Evolutionary conservation across 129 eudicot genomes (phyloP).

Genomic region (Calendula officinalis): DNA sequence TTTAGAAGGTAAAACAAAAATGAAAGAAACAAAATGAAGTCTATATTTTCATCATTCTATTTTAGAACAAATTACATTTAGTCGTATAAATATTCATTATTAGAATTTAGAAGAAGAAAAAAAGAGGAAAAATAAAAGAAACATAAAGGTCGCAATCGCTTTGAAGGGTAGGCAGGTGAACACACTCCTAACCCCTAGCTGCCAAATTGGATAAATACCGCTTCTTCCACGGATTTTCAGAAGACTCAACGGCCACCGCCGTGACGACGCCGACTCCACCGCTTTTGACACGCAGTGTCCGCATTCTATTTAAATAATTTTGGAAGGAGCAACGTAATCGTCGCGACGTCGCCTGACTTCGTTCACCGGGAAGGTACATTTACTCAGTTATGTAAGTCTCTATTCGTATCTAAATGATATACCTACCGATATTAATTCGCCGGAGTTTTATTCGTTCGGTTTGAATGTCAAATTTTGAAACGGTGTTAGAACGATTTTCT

Average conservation of each 20-base stretch:
- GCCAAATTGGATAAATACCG: conserved; percentile 12
- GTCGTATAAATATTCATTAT: too few relatives aligned
- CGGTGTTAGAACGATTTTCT: not conserved
- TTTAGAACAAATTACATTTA: too few relatives aligned
- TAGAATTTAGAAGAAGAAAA: too few relatives aligned
- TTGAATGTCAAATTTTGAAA: not conserved
- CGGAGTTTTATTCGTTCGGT: not conserved
- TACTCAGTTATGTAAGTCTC: conserved; percentile 11
- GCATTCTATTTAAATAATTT: not conserved
- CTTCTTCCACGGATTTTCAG: not conserved
- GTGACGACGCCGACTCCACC: not conserved
- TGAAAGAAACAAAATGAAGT: too few relatives aligned
- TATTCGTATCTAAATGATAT: conserved; percentile 15
- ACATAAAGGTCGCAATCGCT: not conserved
- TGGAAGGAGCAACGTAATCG: not conserved
- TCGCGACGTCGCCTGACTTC: too few relatives aligned
- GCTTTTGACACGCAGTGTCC: too few relatives aligned
- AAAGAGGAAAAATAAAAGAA: too few relatives aligned
- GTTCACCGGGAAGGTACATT: not conserved
- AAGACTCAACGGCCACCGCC: conserved; percentile 9
- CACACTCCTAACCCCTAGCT: conserved; percentile 4
- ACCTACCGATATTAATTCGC: not conserved
- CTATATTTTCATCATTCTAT: too few relatives aligned
- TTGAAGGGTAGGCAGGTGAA: not conserved
- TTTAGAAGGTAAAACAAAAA: too few relatives aligned